Percentiles rank a stretch among this genome's conserved stretches.
Conservation (phyloP, 192 early-diverging fungal species). For the Podila verticillata region DNA sequence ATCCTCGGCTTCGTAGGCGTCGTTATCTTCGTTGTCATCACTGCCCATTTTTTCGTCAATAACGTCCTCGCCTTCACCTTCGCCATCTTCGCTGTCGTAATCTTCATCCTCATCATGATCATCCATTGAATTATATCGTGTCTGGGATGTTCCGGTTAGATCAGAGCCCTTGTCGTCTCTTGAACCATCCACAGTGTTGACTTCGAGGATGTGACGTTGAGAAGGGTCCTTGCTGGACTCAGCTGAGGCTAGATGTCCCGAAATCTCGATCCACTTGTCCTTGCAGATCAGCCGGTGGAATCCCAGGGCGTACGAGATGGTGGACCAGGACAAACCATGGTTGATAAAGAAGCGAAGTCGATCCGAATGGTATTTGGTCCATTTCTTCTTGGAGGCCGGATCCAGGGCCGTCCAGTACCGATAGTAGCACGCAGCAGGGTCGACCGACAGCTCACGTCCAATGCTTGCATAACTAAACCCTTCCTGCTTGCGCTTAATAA, state of each 20-base stretch:
- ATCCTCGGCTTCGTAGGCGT: neutral
- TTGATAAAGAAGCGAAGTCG: slow-evolving; percentile 26
- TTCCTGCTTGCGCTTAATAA: slow-evolving; percentile 2
- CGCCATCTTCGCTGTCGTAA: neutral
- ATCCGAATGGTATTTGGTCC: slow-evolving; percentile 12
- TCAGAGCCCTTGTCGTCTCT: neutral
- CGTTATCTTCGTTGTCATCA: neutral
- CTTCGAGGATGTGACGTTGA: neutral
- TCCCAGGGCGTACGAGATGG: slow-evolving; percentile 11
- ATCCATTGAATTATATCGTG: neutral
- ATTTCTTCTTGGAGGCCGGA: neutral
- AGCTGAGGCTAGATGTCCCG: neutral
- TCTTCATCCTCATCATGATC: neutral
- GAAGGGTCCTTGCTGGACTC: neutral
- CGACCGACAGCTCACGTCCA: slow-evolving; percentile 1
- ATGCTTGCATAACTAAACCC: slow-evolving; percentile 9
- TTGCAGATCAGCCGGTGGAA: slow-evolving; percentile 20
- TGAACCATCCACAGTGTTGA: neutral
- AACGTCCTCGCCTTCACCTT: neutral
- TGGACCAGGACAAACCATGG: slow-evolving; percentile 26
- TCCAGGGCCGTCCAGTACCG: slow-evolving; percentile 14
- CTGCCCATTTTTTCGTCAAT: neutral
- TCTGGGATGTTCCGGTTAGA: too few species aligned
- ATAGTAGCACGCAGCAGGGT: neutral
- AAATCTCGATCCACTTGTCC: slow-evolving; percentile 22